Conservation (phyloP, 2,329 filamentous ascomycete species). For the Cladophialophora bantiana region DNA sequence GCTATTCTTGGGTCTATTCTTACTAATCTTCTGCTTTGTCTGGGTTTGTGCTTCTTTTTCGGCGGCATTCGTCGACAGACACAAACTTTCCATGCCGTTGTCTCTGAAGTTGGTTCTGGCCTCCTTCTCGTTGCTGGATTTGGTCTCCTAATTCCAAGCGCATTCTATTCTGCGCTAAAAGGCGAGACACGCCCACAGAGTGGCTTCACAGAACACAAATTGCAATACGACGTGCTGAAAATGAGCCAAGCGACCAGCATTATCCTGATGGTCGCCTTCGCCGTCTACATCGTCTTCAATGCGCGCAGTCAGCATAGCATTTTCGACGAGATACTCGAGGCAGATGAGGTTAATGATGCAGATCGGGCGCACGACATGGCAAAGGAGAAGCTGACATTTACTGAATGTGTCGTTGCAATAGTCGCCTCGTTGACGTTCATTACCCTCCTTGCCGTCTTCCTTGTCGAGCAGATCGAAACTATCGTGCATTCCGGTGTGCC, state of each 20-base stretch:
- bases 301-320: constrained; percentile 76
- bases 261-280: constrained; percentile 73
- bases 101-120: constrained; percentile 79
- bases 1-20: constrained; percentile 81
- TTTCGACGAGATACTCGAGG: constrained; percentile 74
- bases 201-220: constrained; percentile 45
- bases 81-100: constrained; percentile 72
- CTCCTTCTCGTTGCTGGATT: constrained; percentile 77
- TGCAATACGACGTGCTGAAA: constrained; percentile 62
- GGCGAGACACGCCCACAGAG: constrained; percentile 58
- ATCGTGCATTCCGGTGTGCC: constrained; percentile 62
- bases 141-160: constrained; percentile 51
- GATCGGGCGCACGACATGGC: constrained; percentile 66
- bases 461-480: constrained; percentile 75
- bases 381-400: constrained; percentile 74
- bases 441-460: constrained; percentile 72
- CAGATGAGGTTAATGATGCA: constrained; percentile 71
- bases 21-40: constrained; percentile 70
- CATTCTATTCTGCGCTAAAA: constrained; percentile 53
- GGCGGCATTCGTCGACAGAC: constrained; percentile 78
- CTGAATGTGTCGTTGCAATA: constrained; percentile 73
- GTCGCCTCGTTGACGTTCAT: constrained; percentile 70
- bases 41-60: constrained; percentile 93
- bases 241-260: constrained; percentile 75
- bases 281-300: constrained; percentile 71